Evolutionary conservation across 805 yeast species (phyloP).

Genomic region (Maudiozyma turicensis): DNA sequence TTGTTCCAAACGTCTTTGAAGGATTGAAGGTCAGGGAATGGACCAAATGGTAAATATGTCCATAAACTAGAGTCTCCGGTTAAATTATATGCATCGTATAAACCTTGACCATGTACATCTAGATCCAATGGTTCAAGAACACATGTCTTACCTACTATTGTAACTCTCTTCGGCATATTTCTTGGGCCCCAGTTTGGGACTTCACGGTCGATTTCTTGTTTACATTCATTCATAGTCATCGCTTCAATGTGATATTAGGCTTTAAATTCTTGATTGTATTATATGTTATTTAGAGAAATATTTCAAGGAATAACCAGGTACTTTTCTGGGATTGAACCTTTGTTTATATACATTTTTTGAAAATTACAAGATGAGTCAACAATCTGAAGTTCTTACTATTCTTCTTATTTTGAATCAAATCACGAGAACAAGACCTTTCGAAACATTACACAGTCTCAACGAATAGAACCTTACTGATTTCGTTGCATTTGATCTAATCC

Average conservation of each 20-base stretch:
- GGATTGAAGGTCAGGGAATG: slow-evolving; percentile 2
- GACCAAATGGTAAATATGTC: slow-evolving; percentile 15
- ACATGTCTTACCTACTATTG: slow-evolving; percentile 9
- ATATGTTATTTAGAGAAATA: neutral
- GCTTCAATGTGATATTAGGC: neutral
- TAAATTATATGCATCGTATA: slow-evolving; percentile 7
- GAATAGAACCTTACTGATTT: too few relatives aligned
- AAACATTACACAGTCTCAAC: too few relatives aligned
- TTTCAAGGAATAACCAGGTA: neutral
- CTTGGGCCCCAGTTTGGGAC: slow-evolving; percentile 8
- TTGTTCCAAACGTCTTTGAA: neutral
- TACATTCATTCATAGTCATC: neutral
- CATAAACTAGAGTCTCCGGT: slow-evolving; percentile 7
- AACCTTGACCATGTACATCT: slow-evolving; percentile 10
- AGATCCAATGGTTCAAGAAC: slow-evolving; percentile 9
- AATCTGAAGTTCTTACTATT: neutral
- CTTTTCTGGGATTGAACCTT: neutral
- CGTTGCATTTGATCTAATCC: too few relatives aligned
- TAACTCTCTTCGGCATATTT: slow-evolving; percentile 6
- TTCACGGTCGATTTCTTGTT: neutral
- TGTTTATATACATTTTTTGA: neutral
- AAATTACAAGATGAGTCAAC: neutral
- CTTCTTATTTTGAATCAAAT: neutral
- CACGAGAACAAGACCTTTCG: neutral
- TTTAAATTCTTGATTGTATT: neutral